Evolutionary conservation across 352 stramenopile genomes (phyloP).

Genomic region (Blastocystis sp.): DNA sequence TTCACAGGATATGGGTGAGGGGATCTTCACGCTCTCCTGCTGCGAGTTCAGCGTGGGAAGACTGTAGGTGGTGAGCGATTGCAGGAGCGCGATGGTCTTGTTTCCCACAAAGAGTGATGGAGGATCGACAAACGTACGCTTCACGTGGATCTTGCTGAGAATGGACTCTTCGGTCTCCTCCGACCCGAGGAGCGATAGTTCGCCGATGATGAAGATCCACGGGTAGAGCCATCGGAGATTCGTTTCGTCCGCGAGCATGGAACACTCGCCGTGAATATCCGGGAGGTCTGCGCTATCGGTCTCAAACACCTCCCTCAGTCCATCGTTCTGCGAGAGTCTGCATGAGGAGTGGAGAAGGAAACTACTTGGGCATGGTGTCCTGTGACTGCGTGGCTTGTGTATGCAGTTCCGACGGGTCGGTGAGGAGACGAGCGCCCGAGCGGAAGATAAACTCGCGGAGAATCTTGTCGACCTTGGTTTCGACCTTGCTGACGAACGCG

Average conservation of each 20-base stretch:
- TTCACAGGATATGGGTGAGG: conserved; percentile 29
- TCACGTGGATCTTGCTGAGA: conserved; percentile 16
- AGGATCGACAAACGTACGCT: background rate
- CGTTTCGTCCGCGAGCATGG: background rate
- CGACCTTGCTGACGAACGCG: background rate
- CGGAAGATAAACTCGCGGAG: conserved; percentile 38
- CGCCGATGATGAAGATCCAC: conserved; percentile 44
- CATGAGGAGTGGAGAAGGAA: no score
- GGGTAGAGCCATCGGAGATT: conserved; percentile 35
- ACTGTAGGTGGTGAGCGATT: conserved; percentile 35
- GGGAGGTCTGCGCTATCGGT: background rate
- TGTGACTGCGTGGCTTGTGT: no score
- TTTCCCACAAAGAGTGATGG: background rate
- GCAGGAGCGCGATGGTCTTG: conserved; percentile 19
- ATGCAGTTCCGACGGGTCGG: background rate
- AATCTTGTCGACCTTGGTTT: conserved; percentile 27
- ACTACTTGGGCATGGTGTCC: no score
- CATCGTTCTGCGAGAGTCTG: background rate
- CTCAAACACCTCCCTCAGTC: background rate
- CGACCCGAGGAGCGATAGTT: background rate
- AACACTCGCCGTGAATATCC: conserved; percentile 1
- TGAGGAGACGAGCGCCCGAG: conserved; percentile 1
- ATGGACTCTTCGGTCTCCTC: conserved; percentile 27
- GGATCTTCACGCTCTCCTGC: conserved; percentile 3
- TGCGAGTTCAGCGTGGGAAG: conserved; percentile 29